Evolutionary conservation across 768 basidiomycete species (phyloP).

Genomic region (Boletellus emodensis): DNA sequence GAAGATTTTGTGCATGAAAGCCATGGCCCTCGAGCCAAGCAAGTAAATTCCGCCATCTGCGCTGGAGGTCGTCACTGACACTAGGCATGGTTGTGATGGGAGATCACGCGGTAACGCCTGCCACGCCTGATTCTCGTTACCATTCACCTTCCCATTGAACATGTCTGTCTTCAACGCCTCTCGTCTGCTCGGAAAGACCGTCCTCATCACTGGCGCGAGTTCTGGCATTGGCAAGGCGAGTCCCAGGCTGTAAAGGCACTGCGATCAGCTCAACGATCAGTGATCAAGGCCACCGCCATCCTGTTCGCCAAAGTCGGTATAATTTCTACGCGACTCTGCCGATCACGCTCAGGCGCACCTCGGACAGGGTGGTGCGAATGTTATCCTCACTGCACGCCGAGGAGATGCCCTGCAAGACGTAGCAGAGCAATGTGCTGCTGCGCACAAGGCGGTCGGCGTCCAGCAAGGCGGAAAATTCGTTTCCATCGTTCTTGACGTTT

Average conservation of each 20-base stretch:
- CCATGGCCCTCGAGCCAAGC: constrained; percentile 51
- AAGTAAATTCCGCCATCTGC: constrained; percentile 46
- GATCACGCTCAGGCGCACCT: background rate
- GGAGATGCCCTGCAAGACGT: constrained; percentile 69
- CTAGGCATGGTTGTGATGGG: background rate
- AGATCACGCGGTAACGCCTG: too few species aligned
- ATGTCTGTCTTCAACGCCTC: constrained; percentile 84
- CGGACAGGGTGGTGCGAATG: constrained; percentile 74
- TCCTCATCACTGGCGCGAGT: constrained; percentile 86
- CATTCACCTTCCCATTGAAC: constrained; percentile 11
- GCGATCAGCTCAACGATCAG: background rate
- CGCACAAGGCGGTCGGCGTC: constrained; percentile 69
- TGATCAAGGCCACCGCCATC: constrained; percentile 70
- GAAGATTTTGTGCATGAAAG: constrained; percentile 41
- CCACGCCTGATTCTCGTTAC: too few species aligned
- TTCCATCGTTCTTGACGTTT: constrained; percentile 71
- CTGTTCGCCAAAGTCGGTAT: constrained; percentile 76
- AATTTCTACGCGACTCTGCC: background rate
- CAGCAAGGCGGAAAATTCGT: constrained; percentile 77
- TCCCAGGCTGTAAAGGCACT: constrained; percentile 2
- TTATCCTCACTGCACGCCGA: constrained; percentile 81
- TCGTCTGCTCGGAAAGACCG: constrained; percentile 77
- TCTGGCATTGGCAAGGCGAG: constrained; percentile 86
- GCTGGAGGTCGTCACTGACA: background rate
- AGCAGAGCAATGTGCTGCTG: constrained; percentile 58